Evolutionary conservation across 768 basidiomycete genomes (phyloP).

Genomic region (Tylopilus vinaceipallidus): DNA sequence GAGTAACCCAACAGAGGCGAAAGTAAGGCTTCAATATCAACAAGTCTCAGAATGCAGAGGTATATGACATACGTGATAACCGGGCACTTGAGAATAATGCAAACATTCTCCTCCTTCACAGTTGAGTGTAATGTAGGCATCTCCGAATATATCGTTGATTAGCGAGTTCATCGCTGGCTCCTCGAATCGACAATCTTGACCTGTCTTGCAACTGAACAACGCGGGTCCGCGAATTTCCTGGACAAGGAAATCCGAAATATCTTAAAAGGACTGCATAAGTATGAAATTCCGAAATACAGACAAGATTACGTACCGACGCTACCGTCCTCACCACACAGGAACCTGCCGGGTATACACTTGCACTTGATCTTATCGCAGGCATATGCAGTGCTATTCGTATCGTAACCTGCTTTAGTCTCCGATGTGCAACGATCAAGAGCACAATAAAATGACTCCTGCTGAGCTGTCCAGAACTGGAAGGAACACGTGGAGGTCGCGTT

Average conservation of each 20-base stretch:
- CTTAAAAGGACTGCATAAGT: conserved; percentile 27
- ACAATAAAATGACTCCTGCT: conserved; percentile 96
- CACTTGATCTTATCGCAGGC: conserved; percentile 84
- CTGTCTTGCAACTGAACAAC: conserved; percentile 71
- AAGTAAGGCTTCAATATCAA: no score
- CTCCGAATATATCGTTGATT: conserved; percentile 92
- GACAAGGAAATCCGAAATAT: conserved; percentile 90
- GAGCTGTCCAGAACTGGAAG: conserved; percentile 98
- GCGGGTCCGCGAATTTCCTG: conserved; percentile 93
- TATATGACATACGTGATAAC: conserved; percentile 59
- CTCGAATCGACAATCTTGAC: conserved; percentile 81
- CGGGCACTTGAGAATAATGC: conserved; percentile 91
- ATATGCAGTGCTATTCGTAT: conserved; percentile 73
- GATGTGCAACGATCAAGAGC: conserved; percentile 70
- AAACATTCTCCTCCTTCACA: conserved; percentile 93
- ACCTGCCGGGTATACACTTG: conserved; percentile 88
- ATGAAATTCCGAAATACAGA: neutral
- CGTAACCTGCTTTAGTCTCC: conserved; percentile 46
- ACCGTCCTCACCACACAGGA: conserved; percentile 94
- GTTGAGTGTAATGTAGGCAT: conserved; percentile 80
- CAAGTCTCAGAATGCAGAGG: no score
- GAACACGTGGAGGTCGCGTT: conserved; percentile 60
- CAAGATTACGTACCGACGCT: conserved; percentile 70
- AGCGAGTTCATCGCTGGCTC: conserved; percentile 97
- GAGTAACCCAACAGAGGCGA: no score